Evolutionary conservation across 352 stramenopile genomes (phyloP), one percentile per base, ranked within the genome.

Genomic region (Pythium phragmiticola): DNA sequence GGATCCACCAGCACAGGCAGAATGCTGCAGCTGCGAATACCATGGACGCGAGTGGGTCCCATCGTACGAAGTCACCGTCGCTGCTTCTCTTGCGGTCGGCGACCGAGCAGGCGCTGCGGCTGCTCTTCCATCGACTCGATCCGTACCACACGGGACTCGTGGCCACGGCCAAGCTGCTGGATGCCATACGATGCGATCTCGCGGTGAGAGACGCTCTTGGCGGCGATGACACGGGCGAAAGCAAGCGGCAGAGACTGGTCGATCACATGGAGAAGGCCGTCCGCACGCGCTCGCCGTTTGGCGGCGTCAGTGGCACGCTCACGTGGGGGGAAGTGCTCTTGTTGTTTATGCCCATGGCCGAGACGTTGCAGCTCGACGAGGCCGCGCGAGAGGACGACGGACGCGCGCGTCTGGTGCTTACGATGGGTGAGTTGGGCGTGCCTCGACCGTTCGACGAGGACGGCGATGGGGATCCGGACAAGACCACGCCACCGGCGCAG

Each of bases 291-390:
- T 77, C 77, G 7, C 17, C 59, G 11, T 43, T 52, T 13, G 56
- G 58, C 7, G 58, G 49, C 14, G 17, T 72, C 9, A 28, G 65
- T 7, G 74, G 72, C 0, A 87, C 70, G 7, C 57, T 89, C 26
- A 91, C 82, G n/a, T 93, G 84, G 84, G 84, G 84, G 30, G 82
- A 93, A 61, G 78, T 93, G 37, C 21, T 92, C 60, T 66, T 92
- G 5, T 59, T 87, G 8, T 90, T 90, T 48, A 81, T 92, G 49
- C 84, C 82, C 0, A 66, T 70, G 12, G 36, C 46, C 60, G 71
- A 41, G 16, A 58, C 39, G 28, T 2, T 52, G 14, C 39, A 36
- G 11, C 34, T 37, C 3, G 59, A 49, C 2, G 30, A 57, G 14
- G 39, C 17, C 42, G 48, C 54, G 3, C 33, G 11, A n/a, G 17